Base-by-base conservation (phyloP, 306 rosid genomes). In the Gastrolobium bilobum region DNA sequence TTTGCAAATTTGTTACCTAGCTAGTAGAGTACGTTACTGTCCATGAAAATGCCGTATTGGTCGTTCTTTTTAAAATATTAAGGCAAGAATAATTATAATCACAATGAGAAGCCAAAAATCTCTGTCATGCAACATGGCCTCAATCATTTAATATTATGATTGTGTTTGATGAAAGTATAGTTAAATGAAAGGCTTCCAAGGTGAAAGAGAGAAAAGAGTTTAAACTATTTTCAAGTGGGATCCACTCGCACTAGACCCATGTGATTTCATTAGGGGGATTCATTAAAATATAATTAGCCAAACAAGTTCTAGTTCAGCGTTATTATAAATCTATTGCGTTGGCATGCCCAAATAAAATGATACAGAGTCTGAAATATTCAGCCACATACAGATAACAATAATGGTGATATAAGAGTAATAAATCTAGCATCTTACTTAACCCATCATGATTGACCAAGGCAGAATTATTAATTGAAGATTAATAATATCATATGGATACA, bases 41-140 rank as follows among this genome's bases (percentile, higher is more conserved):
- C 64, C 77, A 72, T 68, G 90, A 71, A 77, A 80, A 71, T 85
- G 88, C 75, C 88, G 75, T 75, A 71, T 82, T 84, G 53, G 66
- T 64, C 81, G 83, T 80, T 61, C 63, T 83, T 83, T 65, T 1
- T 57, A 64, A 37, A 5, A 30, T 47, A 20, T 60, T 46, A 56
- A 66, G 72, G 34, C 68, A 75, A 50, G 43, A 81, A 87, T 71
- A 58, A 85, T 76, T 61, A 63, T 20, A 65, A 69, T 75, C 26
- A 77, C 68, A 48, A 78, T 63, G 84, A 81, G 76, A 80, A 71
- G 81, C 83, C 87, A 81, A 86, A 88, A 83, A 83, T 77, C 85
- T 82, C 84, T 82, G 77, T 79, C 90, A 86, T 71, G 84, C 91
- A 87, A 88, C 91, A 87, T 92, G 91, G 87, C 83, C 86, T 82